These are phyloP conservation scores for Sonneratia caseolaris DNA, from an alignment of 345 rosid species.

Conservation along the genomic window DNA sequence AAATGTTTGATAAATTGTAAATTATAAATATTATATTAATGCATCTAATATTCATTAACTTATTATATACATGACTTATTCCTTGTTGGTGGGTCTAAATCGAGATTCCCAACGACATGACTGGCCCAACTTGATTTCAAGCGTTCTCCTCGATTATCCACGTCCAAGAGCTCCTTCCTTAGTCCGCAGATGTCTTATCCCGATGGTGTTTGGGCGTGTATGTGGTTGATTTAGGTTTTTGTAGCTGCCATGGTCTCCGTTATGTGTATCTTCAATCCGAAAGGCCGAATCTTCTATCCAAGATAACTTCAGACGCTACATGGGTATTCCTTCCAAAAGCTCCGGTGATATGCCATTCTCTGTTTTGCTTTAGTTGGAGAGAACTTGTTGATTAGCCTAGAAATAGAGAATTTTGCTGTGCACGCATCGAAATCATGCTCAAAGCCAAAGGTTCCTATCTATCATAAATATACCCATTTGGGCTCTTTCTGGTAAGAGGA, in stretches of 20 bases:
- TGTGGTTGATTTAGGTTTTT: not conserved
- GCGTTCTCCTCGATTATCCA: not conserved
- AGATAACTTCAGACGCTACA: no score
- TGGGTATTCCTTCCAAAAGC: no score
- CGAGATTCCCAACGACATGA: not conserved
- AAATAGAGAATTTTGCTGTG: not conserved
- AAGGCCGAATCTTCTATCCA: no score
- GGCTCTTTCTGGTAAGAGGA: not conserved
- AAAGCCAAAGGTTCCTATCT: not conserved
- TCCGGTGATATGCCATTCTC: no score
- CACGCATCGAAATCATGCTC: not conserved
- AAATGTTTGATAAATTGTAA: no score
- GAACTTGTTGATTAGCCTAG: not conserved
- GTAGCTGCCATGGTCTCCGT: not conserved
- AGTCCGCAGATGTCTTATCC: not conserved
- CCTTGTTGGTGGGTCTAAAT: constrained; percentile 1
- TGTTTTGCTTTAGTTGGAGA: no score
- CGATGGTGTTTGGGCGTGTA: not conserved
- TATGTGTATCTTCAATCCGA: no score
- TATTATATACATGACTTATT: no score
- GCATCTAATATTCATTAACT: no score
- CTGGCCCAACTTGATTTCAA: not conserved
- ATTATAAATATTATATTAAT: no score
- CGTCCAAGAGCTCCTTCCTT: not conserved
- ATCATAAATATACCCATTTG: not conserved